These are phyloP conservation scores for Elaeis guineensis DNA, from an alignment of 176 grass and related monocot genomes.

Conservation along the genomic window DNA sequence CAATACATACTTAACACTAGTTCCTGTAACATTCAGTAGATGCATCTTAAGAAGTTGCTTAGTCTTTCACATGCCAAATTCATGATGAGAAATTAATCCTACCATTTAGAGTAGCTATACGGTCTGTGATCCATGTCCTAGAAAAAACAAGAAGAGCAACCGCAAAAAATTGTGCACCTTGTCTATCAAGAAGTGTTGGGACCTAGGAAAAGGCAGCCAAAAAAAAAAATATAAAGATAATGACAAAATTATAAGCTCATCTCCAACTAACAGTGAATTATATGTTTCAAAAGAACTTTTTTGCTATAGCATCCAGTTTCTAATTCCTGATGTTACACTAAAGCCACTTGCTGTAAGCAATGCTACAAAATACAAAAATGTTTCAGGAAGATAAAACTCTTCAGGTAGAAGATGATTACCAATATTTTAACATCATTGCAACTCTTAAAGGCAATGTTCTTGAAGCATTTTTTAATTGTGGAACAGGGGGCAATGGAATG, in stretches of 20 bases:
- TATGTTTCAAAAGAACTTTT: too few relatives aligned
- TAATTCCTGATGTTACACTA: too few relatives aligned
- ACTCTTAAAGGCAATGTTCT: conserved; percentile 58
- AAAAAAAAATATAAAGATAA: conserved; percentile 8
- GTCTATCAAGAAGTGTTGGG: conserved; percentile 87
- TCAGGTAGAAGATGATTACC: conserved; percentile 28
- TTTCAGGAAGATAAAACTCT: too few relatives aligned
- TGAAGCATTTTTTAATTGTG: conserved; percentile 50
- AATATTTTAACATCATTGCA: conserved; percentile 86
- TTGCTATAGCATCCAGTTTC: too few relatives aligned
- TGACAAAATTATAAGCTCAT: too few relatives aligned
- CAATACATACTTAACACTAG: conserved; percentile 93
- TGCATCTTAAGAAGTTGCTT: too few relatives aligned
- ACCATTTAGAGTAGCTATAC: conserved; percentile 98
- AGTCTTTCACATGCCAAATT: too few relatives aligned
- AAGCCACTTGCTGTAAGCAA: too few relatives aligned
- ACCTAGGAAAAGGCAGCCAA: conserved; percentile 40
- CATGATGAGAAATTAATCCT: not conserved
- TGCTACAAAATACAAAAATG: too few relatives aligned
- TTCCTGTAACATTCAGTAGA: conserved; percentile 46
- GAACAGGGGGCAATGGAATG: conserved; percentile 27
- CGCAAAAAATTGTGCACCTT: conserved; percentile 85
- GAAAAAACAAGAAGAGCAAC: conserved; percentile 88
- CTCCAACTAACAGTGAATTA: too few relatives aligned
- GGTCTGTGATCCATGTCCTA: conserved; percentile 92